phyloP scores from a whole-genome alignment of 306 rosid genomes.

The cucumber (Cucumis sativus) region Cucumber_9930_V3 NC_026661.2:21386001-21386500 shows the following conservation, averaged over 20 bases:
- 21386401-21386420: conserved; percentile 2
- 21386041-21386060: not conserved
- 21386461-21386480: conserved; percentile 53
- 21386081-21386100: not conserved
- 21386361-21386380: not conserved
- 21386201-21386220: not conserved
- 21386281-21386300: not conserved
- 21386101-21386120: not conserved
- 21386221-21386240: not conserved
- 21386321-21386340: not conserved
- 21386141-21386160: not conserved
- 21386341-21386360: not conserved
- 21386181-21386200: not conserved
- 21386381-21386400: not conserved
- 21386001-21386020: not conserved
- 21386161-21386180: not conserved
- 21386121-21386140: not conserved
- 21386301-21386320: not conserved
- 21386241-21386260: not conserved
- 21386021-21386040: not conserved
- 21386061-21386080: not conserved
- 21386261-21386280: not conserved
- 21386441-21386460: conserved; percentile 49
- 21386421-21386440: conserved; percentile 34
- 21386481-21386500: conserved; percentile 27